A percentile compares a stretch with the other conserved stretches of the same genome.
Evolutionary conservation across 2,329 filamentous ascomycete species (phyloP).

Genomic region (Clonostachys rosea): DNA sequence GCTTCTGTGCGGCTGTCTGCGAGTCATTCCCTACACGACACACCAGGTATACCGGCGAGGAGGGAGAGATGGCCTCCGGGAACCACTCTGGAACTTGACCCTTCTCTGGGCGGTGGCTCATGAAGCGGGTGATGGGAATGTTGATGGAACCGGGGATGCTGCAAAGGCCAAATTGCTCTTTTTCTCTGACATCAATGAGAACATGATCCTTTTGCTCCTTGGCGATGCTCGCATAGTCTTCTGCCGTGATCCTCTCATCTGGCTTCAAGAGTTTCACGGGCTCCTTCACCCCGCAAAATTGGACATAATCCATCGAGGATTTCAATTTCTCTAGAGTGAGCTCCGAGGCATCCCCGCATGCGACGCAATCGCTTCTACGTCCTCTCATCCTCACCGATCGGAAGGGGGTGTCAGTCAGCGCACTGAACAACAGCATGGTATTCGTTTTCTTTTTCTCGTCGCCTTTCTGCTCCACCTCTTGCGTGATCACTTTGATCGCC

Average conservation of each 20-base stretch:
- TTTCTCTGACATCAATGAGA: conserved; percentile 79
- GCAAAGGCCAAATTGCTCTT: conserved; percentile 79
- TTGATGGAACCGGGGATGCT: conserved; percentile 73
- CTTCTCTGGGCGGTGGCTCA: conserved; percentile 32
- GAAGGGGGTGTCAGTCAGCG: conserved; percentile 50
- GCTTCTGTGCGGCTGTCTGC: conserved; percentile 60
- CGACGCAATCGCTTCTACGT: conserved; percentile 66
- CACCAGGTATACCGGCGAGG: conserved; percentile 63
- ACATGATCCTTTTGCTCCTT: conserved; percentile 33
- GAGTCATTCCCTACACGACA: conserved; percentile 78
- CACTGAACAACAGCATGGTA: conserved; percentile 38
- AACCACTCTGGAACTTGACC: conserved; percentile 23
- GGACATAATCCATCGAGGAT: conserved; percentile 71
- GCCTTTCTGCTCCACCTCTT: conserved; percentile 16
- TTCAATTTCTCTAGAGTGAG: conserved; percentile 60
- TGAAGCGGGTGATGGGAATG: conserved; percentile 54
- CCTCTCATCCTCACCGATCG: conserved; percentile 70
- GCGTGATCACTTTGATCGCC: conserved; percentile 74
- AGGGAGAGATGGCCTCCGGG: conserved; percentile 17
- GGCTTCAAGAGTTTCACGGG: conserved; percentile 52
- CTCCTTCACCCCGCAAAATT: conserved; percentile 69
- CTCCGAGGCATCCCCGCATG: conserved; percentile 62
- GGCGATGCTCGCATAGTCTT: conserved; percentile 44
- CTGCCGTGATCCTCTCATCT: conserved; percentile 63
- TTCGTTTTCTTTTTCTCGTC: conserved; percentile 14